Evolutionary conservation across 2,329 filamentous ascomycete genomes (phyloP).

Genomic region (Calycina marina): DNA sequence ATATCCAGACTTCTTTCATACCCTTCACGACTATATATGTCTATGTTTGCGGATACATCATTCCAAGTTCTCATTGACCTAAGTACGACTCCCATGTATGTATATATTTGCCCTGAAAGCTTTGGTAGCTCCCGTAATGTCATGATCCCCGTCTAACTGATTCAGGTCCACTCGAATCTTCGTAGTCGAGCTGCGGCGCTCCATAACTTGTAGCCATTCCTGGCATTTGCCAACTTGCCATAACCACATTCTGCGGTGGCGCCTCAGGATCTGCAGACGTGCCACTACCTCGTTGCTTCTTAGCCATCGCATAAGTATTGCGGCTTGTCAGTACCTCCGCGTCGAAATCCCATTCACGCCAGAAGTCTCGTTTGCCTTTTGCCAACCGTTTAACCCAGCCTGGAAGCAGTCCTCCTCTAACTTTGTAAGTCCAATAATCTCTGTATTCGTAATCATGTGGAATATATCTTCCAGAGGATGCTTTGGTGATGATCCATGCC

Average conservation of each 20-base stretch:
- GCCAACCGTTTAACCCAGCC: slow-evolving; percentile 53
- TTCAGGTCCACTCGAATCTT: too few species aligned
- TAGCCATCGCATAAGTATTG: slow-evolving; percentile 6
- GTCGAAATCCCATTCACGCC: slow-evolving; percentile 15
- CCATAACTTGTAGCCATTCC: neutral
- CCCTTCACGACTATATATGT: too few species aligned
- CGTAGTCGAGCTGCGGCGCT: too few species aligned
- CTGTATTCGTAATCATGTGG: slow-evolving; percentile 64
- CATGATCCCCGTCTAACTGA: too few species aligned
- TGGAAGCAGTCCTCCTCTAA: slow-evolving; percentile 61
- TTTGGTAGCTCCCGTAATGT: too few species aligned
- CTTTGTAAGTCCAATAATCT: slow-evolving; percentile 66
- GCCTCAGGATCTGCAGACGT: slow-evolving; percentile 2
- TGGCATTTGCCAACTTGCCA: neutral
- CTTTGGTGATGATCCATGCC: slow-evolving; percentile 54
- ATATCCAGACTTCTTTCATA: too few species aligned
- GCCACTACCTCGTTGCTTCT: slow-evolving; percentile 8
- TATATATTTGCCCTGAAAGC: too few species aligned
- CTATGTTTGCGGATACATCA: too few species aligned
- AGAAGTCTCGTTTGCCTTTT: slow-evolving; percentile 26
- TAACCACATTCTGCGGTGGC: neutral
- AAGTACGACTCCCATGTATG: too few species aligned
- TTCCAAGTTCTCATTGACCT: too few species aligned
- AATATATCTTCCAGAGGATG: slow-evolving; percentile 52
- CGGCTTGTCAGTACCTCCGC: slow-evolving; percentile 9